Conservation (phyloP, 202 grass and related monocot genomes). For the Schoenoplectus triqueter region DNA sequence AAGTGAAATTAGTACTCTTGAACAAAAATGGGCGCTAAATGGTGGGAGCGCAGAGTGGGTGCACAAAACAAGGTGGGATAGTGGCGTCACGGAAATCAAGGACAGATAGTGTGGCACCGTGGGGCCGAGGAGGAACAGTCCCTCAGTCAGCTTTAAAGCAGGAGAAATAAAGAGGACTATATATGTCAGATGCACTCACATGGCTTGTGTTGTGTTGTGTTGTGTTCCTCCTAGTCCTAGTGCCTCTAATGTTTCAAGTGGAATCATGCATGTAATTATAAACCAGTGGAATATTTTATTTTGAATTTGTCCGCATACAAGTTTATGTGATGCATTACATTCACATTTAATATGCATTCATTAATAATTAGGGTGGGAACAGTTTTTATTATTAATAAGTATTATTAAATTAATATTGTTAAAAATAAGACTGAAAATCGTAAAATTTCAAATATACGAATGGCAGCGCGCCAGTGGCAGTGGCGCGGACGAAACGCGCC, state of each 20-base stretch:
- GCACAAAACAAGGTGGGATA: conserved; percentile 16
- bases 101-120: conserved; percentile 6
- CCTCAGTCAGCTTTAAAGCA: conserved; percentile 39
- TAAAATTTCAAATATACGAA: no score
- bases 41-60: background rate
- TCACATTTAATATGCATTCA: no score
- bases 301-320: no score
- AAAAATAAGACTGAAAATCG: no score
- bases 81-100: conserved; percentile 35
- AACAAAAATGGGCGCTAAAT: background rate
- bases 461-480: no score
- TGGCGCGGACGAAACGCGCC: no score
- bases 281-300: no score
- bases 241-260: conserved; percentile 7
- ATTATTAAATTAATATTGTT: no score
- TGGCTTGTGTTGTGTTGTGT: conserved; percentile 32
- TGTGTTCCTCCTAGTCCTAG: background rate
- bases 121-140: conserved; percentile 24
- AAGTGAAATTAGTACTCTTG: no score
- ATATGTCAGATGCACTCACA: conserved; percentile 45
- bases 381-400: no score
- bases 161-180: conserved; percentile 26
- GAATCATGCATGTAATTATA: background rate
- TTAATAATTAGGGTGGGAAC: no score
- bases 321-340: no score